phyloP scores from a whole-genome alignment of 108 stramenopile genomes.

The Skeletonema marinoi region DNA sequence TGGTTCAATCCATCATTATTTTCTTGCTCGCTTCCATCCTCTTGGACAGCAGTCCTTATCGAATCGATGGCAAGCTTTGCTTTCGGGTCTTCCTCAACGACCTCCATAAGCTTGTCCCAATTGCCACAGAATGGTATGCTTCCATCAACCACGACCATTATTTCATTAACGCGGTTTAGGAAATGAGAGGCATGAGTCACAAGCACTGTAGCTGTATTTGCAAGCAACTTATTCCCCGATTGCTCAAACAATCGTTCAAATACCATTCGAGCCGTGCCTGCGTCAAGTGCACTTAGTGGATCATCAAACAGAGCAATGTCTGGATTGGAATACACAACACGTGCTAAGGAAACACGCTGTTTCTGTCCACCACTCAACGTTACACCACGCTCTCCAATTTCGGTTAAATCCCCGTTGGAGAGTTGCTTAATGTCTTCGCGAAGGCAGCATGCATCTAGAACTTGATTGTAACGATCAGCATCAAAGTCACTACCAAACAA shows the following conservation, averaged over 20 bases:
- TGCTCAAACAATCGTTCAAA: constrained; percentile 76
- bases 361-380: constrained; percentile 87
- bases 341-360: constrained; percentile 68
- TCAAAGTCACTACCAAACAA: constrained; percentile 86
- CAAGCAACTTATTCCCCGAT: constrained; percentile 37
- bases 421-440: constrained; percentile 70
- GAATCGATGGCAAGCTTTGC: constrained; percentile 70
- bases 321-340: constrained; percentile 84
- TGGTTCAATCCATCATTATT: not conserved
- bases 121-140: constrained; percentile 66
- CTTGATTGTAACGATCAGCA: constrained; percentile 76
- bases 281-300: constrained; percentile 92
- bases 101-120: constrained; percentile 69
- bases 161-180: constrained; percentile 67
- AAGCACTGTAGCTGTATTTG: constrained; percentile 69
- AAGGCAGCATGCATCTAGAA: constrained; percentile 85
- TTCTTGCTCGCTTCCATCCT: constrained; percentile 36
- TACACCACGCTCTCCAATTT: constrained; percentile 85
- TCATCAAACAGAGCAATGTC: constrained; percentile 87
- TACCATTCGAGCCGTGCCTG: constrained; percentile 73
- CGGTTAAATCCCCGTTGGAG: constrained; percentile 62
- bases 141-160: constrained; percentile 79
- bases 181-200: constrained; percentile 93
- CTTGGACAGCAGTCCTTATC: constrained; percentile 76
- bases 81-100: constrained; percentile 43